Percentiles rank a stretch among this genome's conserved stretches.
These are phyloP conservation scores for Podila verticillata DNA, from an alignment of 192 early-diverging fungal genomes.

Conservation along the genomic window DNA sequence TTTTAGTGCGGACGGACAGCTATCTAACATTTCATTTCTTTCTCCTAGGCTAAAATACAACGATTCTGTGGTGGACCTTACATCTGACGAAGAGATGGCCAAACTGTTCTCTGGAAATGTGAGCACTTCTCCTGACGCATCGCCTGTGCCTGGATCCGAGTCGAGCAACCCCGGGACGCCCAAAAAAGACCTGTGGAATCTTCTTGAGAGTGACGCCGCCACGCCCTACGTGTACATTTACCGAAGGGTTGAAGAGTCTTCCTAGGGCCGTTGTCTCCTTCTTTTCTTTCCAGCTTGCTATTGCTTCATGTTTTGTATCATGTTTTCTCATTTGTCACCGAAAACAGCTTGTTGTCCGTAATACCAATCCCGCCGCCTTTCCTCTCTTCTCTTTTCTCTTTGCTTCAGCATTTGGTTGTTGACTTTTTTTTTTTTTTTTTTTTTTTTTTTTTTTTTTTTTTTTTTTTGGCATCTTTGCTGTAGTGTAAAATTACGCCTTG, in stretches of 20 bases:
- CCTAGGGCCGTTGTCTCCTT: neutral
- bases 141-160: neutral
- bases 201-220: conserved; percentile 22
- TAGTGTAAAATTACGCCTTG: no score
- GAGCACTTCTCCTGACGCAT: neutral
- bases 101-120: conserved; percentile 31
- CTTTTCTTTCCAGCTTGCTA: neutral
- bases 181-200: neutral
- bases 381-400: no score
- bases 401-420: no score
- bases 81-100: conserved; percentile 32
- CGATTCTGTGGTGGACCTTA: conserved; percentile 24
- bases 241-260: conserved; percentile 12
- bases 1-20: neutral
- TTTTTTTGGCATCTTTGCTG: no score
- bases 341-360: no score
- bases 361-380: no score
- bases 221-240: conserved; percentile 45
- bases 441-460: no score
- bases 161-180: neutral
- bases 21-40: neutral
- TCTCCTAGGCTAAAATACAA: conserved; percentile 39
- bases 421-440: no score
- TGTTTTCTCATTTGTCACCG: no score
- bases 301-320: neutral